Evolutionary conservation across 495 filamentous ascomycete genomes (phyloP), one percentile per base, ranked within the genome.

Genomic region (Penicillium turbatum): DNA sequence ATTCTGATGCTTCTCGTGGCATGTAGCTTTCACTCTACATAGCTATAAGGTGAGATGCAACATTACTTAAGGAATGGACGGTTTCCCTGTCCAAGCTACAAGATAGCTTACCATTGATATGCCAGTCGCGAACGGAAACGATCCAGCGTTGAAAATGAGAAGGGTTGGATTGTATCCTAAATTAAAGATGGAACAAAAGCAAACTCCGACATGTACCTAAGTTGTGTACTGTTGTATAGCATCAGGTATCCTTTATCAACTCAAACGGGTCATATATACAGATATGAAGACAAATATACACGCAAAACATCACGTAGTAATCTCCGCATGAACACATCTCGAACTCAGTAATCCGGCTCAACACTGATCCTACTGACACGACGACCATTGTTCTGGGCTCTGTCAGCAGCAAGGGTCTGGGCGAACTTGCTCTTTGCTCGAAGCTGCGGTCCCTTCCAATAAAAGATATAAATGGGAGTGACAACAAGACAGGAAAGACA

Each of bases 401-500:
- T 51, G n/a, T 70, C 65, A 1, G 39, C 51, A 29, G 57, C 63
- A n/a, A 72, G 59, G 1, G 58, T 45, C 27, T 72, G 66, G 15
- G 77, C 76, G 53, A 80, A 79, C 56, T 77, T 78, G 42, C 71
- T 75, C 51, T 54, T 65, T 11, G 56, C 69, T 16, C 77, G 65
- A 13, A 79, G 68, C 52, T 70, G 48, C 21, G 76, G 73, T 1
- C 76, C 76, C 47, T 78, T 73, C 65, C 68, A 72, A 62, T 79
- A 80, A 61, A 79, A 76, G 7, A 79, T 54, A 49, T 77, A 80
- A 50, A 80, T 76, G 1, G 76, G 74, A 26, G 67, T 51, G 11
- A 73, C 74, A 17, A 79, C 73, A 0, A 77, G 34, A 24, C 72
- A 63, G 5, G 74, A 74, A 1, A 80, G 48, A 57, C 66, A 76